A percentile compares a stretch with the other conserved stretches of the same genome.
phyloP scores from a whole-genome alignment of 2,329 filamentous ascomycete species.

The Aspergillus candidus region DNA sequence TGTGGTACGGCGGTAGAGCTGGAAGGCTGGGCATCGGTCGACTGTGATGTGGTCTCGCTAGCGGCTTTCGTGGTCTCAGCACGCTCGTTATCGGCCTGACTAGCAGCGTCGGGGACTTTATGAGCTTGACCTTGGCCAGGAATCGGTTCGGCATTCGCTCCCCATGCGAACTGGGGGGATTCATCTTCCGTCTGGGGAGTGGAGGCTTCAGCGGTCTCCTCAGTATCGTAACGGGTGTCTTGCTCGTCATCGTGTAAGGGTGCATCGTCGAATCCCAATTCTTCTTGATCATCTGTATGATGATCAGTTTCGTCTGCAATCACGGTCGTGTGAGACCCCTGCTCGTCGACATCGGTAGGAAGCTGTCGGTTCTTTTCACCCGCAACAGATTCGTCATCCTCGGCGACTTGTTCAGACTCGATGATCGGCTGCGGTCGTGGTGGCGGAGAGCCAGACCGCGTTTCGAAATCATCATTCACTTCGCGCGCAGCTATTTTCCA shows the following conservation, averaged over 20 bases:
- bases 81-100: not conserved
- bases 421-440: conserved; percentile 19
- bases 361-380: conserved; percentile 6
- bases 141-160: too few relatives aligned
- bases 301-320: conserved; percentile 8
- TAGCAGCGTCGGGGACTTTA: not conserved
- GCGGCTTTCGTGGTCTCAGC: not conserved
- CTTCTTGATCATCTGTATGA: conserved; percentile 1
- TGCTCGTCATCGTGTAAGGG: not conserved
- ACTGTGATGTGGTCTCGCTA: not conserved
- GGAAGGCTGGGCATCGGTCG: too few relatives aligned
- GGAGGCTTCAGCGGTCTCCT: not conserved
- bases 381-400: conserved; percentile 8
- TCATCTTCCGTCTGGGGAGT: not conserved
- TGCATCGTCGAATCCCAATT: conserved; percentile 2
- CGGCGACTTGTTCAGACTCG: conserved; percentile 1
- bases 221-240: not conserved
- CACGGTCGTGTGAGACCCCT: too few relatives aligned
- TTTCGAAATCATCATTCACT: conserved; percentile 70
- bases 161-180: not conserved
- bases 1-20: conserved; percentile 23
- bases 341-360: not conserved
- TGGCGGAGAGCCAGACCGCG: conserved; percentile 44
- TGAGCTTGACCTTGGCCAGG: too few relatives aligned
- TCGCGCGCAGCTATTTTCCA: conserved; percentile 79